Evolutionary conservation across 2,329 filamentous ascomycete species (phyloP), one percentile per base, ranked within the genome.

Genomic region (Fusarium metavorans): DNA sequence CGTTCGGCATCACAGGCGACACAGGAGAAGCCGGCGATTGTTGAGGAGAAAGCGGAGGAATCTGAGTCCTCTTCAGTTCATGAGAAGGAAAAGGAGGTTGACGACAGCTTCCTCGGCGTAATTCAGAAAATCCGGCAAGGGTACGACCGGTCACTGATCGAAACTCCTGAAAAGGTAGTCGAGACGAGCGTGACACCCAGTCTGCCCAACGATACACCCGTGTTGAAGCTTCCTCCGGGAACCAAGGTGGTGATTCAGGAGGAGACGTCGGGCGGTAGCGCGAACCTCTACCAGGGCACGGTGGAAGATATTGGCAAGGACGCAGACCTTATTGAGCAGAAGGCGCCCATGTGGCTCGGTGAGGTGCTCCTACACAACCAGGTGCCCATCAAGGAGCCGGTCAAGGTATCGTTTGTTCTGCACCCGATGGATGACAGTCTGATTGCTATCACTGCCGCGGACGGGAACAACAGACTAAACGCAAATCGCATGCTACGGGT

Each of bases 401-500:
- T 96, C 76, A 99, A 99, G 87, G 92, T 98, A n/a, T 95, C 94
- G 5, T 99, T 99, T 80, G 90, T 98, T 18, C 87, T 99, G 27
- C 91, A 97, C 76, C 95, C 97, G 0, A 88, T 94, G 77, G 92
- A 94, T 75, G 84, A 88, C 30, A 76, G 65, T 32, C 85, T 98
- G 62, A 95, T 95, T 1, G 89, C 88, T 64, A 93, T 98, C 59
- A 90, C 93, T 35, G 90, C 91, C 27, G 84, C 91, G 5, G 95
- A 97, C 80, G 93, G 92, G 62, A 97, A 96, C 82, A 96, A 95
- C 75, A 92, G 97, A 27, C 88, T 99, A 61, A 99, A 98, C 81
- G 97, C 97, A 13, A 99, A 98, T 80, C 91, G 96, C 65, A 98
- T 99, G 97, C 88, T 99, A 60, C 91, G 97, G 56, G 95, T 97